Conservation (phyloP, 495 filamentous ascomycete species). For the Penicillium crystallinum region DNA sequence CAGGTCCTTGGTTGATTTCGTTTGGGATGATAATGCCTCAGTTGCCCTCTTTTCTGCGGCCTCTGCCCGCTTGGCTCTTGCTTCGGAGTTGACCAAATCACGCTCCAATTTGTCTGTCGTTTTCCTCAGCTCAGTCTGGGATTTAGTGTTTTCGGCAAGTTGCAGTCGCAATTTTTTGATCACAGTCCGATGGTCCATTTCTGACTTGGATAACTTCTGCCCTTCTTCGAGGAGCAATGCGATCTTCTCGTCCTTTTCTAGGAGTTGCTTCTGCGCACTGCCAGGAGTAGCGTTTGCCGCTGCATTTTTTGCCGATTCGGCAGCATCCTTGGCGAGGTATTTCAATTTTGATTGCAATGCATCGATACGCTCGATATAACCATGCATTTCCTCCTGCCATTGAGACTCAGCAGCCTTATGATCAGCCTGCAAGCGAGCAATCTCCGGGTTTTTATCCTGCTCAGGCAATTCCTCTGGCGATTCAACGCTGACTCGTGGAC, state of each 20-base stretch:
- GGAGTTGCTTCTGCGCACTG: constrained; percentile 67
- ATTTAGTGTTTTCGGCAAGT: constrained; percentile 49
- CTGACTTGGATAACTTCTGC: constrained; percentile 77
- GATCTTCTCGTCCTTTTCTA: constrained; percentile 87
- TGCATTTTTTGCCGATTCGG: constrained; percentile 62
- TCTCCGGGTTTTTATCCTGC: constrained; percentile 27
- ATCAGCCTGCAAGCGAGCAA: constrained; percentile 51
- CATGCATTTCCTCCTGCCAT: constrained; percentile 73
- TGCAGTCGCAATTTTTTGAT: constrained; percentile 83
- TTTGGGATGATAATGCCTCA: constrained; percentile 61
- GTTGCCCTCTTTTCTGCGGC: constrained; percentile 59
- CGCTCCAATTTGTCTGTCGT: constrained; percentile 63
- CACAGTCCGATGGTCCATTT: constrained; percentile 73
- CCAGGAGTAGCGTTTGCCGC: constrained; percentile 55
- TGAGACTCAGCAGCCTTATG: constrained; percentile 56
- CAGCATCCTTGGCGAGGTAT: constrained; percentile 74
- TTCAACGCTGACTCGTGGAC: constrained; percentile 14
- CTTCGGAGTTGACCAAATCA: constrained; percentile 52
- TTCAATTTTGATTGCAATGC: constrained; percentile 85
- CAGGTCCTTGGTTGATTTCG: constrained; percentile 65
- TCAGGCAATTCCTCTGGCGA: constrained; percentile 7
- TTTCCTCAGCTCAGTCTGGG: constrained; percentile 41
- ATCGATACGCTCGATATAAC: constrained; percentile 85
- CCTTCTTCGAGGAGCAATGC: constrained; percentile 88
- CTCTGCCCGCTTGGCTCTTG: constrained; percentile 58